Evolutionary conservation across 1,284 basidiomycete species (phyloP).

Genomic region (Moniliophthora roreri): DNA sequence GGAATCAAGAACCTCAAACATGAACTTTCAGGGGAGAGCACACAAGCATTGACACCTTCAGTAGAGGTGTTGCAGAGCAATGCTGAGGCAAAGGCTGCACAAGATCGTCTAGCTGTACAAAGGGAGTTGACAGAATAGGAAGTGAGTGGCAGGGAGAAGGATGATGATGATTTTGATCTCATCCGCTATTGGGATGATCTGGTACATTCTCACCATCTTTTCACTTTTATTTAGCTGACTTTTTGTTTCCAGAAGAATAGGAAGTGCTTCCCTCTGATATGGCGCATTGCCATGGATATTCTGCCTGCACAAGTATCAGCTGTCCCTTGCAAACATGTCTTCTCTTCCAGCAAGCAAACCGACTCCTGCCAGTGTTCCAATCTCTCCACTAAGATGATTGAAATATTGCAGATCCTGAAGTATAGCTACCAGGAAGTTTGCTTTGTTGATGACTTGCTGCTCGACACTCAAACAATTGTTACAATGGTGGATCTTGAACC

Average conservation of each 20-base stretch:
- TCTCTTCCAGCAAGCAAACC: conserved; percentile 30
- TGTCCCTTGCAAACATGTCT: conserved; percentile 30
- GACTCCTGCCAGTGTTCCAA: conserved; percentile 13
- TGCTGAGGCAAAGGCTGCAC: too few relatives aligned
- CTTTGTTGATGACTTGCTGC: neutral
- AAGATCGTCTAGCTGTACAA: too few relatives aligned
- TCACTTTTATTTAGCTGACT: too few relatives aligned
- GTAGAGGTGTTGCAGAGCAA: too few relatives aligned
- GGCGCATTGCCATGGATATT: conserved; percentile 26
- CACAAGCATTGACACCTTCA: too few relatives aligned
- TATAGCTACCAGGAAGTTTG: conserved; percentile 16
- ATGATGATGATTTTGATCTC: conserved; percentile 19
- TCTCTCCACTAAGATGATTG: conserved; percentile 20
- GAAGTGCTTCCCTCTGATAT: conserved; percentile 15
- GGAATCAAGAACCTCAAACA: too few relatives aligned
- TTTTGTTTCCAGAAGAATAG: too few relatives aligned
- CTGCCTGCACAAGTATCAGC: conserved; percentile 30
- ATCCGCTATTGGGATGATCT: conserved; percentile 19
- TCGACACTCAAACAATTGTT: conserved; percentile 6
- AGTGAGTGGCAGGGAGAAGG: neutral
- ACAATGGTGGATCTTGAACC: conserved; percentile 10
- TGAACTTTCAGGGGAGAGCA: too few relatives aligned
- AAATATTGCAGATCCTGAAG: conserved; percentile 27
- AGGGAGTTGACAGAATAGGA: too few relatives aligned
- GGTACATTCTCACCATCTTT: conserved; percentile 18